phyloP scores from a whole-genome alignment of 73 alveolate genomes.

The Paramecium caudatum region DNA sequence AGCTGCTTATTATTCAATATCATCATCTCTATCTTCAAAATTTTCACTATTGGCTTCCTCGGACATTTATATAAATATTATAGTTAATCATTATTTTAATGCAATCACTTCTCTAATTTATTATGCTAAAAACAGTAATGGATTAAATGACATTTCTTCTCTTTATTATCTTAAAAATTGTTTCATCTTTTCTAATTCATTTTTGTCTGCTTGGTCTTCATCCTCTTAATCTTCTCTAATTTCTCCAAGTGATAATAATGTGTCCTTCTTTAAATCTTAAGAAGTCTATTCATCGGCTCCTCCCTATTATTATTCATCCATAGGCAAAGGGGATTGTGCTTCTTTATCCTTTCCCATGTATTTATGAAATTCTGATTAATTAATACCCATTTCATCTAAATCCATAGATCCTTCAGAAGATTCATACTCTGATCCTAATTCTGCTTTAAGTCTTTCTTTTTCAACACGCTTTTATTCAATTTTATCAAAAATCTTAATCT shows the following conservation, averaged over 20 bases:
- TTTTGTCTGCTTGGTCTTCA: slow-evolving; percentile 67
- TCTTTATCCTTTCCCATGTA: slow-evolving; percentile 37
- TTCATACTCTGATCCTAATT: slow-evolving; percentile 64
- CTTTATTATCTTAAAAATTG: slow-evolving; percentile 63
- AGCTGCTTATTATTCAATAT: no score
- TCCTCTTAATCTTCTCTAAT: slow-evolving; percentile 65
- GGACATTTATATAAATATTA: no score
- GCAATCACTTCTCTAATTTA: slow-evolving; percentile 56
- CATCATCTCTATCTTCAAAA: no score
- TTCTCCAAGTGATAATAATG: slow-evolving; percentile 34
- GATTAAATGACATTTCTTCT: slow-evolving; percentile 72
- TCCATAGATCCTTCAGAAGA: slow-evolving; percentile 56
- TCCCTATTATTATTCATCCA: slow-evolving; percentile 33
- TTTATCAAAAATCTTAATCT: slow-evolving; percentile 72
- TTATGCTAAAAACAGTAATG: slow-evolving; percentile 66
- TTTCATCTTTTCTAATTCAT: slow-evolving; percentile 72
- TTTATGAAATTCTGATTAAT: slow-evolving; percentile 27
- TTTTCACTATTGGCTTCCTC: no score
- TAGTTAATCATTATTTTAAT: no score
- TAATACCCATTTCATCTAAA: slow-evolving; percentile 68
- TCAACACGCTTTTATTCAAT: slow-evolving; percentile 74
- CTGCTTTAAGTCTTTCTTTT: slow-evolving; percentile 74
- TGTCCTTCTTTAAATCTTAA: not conserved
- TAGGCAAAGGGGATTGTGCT: not conserved
- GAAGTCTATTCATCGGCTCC: slow-evolving; percentile 62